Percentiles rank a stretch among this genome's conserved stretches.
phyloP scores from a whole-genome alignment of 2,329 filamentous ascomycete genomes.

The Verticillium nonalfalfae region DNA sequence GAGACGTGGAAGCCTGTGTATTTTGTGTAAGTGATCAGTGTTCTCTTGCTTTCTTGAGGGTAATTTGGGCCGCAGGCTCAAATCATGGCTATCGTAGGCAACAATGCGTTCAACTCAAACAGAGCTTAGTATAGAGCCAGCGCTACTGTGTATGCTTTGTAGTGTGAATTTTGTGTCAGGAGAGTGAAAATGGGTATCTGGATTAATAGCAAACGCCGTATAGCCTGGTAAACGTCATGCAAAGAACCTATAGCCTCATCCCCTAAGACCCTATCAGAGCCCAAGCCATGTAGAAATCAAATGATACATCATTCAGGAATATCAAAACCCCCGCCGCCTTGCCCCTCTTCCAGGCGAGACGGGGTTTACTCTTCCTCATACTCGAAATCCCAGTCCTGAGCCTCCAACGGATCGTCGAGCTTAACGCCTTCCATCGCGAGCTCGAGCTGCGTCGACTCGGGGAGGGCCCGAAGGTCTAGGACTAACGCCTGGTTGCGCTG shows the following conservation, averaged over 20 bases:
- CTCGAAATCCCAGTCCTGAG: constrained; percentile 23
- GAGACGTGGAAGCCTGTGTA: no score
- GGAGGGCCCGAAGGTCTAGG: constrained; percentile 17
- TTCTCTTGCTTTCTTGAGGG: no score
- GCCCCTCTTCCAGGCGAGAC: no score
- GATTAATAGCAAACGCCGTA: neutral
- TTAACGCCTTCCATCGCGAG: constrained; percentile 17
- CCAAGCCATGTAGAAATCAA: neutral
- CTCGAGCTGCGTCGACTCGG: constrained; percentile 10
- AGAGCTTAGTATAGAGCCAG: no score
- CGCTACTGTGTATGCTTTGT: no score
- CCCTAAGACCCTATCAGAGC: neutral
- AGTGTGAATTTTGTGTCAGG: neutral
- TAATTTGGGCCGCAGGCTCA: no score
- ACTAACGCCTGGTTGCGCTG: constrained; percentile 19
- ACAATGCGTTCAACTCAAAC: no score
- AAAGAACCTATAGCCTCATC: neutral
- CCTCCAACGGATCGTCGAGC: constrained; percentile 16
- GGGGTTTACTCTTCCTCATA: constrained; percentile 20
- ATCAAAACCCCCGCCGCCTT: no score
- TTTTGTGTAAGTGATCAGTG: no score
- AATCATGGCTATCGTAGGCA: no score
- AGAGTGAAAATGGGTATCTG: neutral
- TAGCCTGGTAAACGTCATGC: neutral
- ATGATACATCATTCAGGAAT: neutral